phyloP scores from a whole-genome alignment of 148 eudicot species.

The Persicaria tinctoria region DNA sequence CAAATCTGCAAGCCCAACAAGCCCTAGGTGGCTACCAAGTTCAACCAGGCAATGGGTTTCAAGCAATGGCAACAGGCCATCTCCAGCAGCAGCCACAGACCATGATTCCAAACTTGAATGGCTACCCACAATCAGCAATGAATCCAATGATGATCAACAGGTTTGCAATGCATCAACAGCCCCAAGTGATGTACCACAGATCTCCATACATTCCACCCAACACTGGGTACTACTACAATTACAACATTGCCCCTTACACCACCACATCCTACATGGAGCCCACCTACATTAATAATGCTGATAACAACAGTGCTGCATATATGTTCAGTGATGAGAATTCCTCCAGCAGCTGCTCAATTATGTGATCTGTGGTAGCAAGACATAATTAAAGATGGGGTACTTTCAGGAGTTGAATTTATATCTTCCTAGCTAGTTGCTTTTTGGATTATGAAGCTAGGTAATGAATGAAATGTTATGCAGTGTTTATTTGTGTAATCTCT shows the following conservation, averaged over 20 bases:
- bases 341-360: slow-evolving; percentile 48
- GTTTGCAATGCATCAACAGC: slow-evolving; percentile 32
- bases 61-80: slow-evolving; percentile 21
- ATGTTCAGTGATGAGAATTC: slow-evolving; percentile 55
- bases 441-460: slow-evolving; percentile 11
- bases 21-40: slow-evolving; percentile 21
- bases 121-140: slow-evolving; percentile 18
- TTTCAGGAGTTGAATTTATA: not conserved
- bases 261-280: slow-evolving; percentile 22
- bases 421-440: slow-evolving; percentile 6
- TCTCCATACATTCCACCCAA: slow-evolving; percentile 49
- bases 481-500: not conserved
- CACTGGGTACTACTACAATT: slow-evolving; percentile 58
- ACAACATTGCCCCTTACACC: slow-evolving; percentile 33
- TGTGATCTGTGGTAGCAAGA: slow-evolving; percentile 23
- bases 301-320: slow-evolving; percentile 16
- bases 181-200: slow-evolving; percentile 72
- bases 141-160: slow-evolving; percentile 41
- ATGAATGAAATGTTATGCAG: not conserved
- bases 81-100: slow-evolving; percentile 23
- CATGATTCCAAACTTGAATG: slow-evolving; percentile 43
- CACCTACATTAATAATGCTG: slow-evolving; percentile 3
- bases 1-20: slow-evolving; percentile 12
- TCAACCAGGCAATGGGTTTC: slow-evolving; percentile 20
- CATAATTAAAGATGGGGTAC: not conserved